phyloP scores from a whole-genome alignment of 176 grass and related monocot species.

The Carex kokanica region DNA sequence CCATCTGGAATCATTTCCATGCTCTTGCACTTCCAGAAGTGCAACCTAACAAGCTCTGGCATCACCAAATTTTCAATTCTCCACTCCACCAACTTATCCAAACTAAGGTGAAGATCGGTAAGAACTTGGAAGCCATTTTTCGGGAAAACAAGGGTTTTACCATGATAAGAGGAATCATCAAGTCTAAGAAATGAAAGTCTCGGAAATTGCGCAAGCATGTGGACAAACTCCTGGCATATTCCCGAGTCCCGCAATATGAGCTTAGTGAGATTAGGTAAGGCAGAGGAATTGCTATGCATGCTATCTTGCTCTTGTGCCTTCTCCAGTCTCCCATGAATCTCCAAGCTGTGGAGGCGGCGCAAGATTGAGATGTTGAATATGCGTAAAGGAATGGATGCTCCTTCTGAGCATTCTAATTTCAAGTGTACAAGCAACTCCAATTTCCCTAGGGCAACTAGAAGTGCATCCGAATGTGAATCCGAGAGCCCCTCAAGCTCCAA shows the following conservation, averaged over 20 bases:
- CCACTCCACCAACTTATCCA: constrained; percentile 4
- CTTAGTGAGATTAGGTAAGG: constrained; percentile 34
- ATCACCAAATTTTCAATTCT: neutral
- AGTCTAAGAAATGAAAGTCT: constrained; percentile 26
- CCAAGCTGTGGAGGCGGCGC: constrained; percentile 17
- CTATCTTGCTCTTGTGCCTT: neutral
- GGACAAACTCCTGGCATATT: constrained; percentile 20
- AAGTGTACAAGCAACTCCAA: constrained; percentile 31
- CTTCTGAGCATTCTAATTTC: constrained; percentile 1
- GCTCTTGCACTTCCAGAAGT: neutral
- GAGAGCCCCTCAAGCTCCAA: constrained; percentile 16
- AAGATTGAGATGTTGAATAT: constrained; percentile 34
- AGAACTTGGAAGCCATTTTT: constrained; percentile 26
- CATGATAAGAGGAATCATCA: neutral
- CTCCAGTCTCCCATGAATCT: neutral
- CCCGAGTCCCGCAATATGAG: constrained; percentile 1
- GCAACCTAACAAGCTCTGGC: neutral
- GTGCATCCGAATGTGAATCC: neutral
- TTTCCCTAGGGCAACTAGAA: constrained; percentile 19
- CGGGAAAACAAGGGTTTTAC: constrained; percentile 14
- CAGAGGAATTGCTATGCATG: neutral
- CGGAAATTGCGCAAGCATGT: constrained; percentile 35
- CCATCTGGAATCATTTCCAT: constrained; percentile 1
- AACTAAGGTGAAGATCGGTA: constrained; percentile 17
- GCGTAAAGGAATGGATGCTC: neutral